Conservation (phyloP, 768 basidiomycete species). For the Russula vinacea region DNA sequence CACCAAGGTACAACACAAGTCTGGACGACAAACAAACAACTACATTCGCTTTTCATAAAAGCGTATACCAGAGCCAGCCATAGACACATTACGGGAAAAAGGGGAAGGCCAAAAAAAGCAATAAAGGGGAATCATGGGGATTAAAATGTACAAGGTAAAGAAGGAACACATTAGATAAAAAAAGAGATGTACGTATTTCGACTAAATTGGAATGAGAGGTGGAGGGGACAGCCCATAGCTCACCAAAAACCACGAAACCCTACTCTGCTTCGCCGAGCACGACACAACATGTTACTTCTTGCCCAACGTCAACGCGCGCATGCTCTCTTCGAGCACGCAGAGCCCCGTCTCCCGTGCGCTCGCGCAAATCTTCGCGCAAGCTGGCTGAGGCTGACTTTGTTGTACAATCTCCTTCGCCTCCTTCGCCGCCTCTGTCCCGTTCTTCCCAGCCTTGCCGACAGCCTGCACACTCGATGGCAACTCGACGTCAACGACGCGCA, state of each 20-base stretch:
- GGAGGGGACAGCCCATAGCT: neutral
- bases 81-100: neutral
- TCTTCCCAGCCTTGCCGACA: constrained; percentile 4
- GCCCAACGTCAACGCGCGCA: constrained; percentile 59
- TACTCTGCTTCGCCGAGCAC: neutral
- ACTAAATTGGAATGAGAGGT: neutral
- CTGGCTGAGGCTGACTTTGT: neutral
- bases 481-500: constrained; percentile 77
- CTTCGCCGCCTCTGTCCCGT: constrained; percentile 1
- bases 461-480: constrained; percentile 20
- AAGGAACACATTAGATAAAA: neutral
- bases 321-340: constrained; percentile 55
- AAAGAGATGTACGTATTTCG: neutral
- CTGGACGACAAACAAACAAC: neutral
- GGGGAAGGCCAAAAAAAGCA: neutral
- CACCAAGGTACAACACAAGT: neutral
- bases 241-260: neutral
- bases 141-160: neutral
- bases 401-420: neutral
- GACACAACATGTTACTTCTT: constrained; percentile 41
- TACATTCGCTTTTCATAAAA: neutral
- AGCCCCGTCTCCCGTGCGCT: constrained; percentile 24
- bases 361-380: constrained; percentile 20
- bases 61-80: neutral
- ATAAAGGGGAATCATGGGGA: neutral